Percentiles rank a stretch among this genome's conserved stretches.
These are phyloP conservation scores for Hygrophoropsis aurantiaca DNA, from an alignment of 768 basidiomycete species.

Conservation along the genomic window DNA sequence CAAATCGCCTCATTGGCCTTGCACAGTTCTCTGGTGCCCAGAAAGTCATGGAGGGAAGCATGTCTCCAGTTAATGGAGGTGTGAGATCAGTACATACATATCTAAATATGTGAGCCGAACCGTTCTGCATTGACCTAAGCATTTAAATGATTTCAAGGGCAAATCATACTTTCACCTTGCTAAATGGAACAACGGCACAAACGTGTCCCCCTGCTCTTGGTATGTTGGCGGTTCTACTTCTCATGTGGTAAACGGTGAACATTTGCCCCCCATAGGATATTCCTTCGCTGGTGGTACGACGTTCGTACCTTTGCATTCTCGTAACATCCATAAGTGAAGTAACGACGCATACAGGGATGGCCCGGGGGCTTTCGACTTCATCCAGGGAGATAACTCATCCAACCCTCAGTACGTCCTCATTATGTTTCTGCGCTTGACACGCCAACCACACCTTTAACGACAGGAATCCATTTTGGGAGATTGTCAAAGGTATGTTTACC, in stretches of 20 bases:
- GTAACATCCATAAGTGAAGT: not conserved
- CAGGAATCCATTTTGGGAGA: constrained; percentile 83
- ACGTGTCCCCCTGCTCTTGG: constrained; percentile 84
- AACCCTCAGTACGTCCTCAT: too few species aligned
- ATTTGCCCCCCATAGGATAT: constrained; percentile 49
- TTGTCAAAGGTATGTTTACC: too few species aligned
- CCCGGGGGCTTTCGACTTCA: constrained; percentile 76
- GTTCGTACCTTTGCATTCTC: constrained; percentile 42
- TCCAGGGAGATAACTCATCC: constrained; percentile 70
- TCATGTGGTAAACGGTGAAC: not conserved
- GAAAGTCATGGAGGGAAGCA: constrained; percentile 54
- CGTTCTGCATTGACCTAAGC: not conserved
- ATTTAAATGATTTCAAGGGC: constrained; percentile 41
- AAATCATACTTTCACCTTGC: constrained; percentile 59
- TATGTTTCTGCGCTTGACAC: constrained; percentile 31
- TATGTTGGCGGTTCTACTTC: constrained; percentile 30
- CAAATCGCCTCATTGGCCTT: constrained; percentile 70
- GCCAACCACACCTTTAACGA: constrained; percentile 37
- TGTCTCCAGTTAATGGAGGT: constrained; percentile 52
- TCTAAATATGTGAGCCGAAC: constrained; percentile 59
- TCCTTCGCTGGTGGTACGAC: constrained; percentile 81
- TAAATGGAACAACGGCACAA: constrained; percentile 63
- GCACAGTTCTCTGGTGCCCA: constrained; percentile 70
- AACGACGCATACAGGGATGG: constrained; percentile 55
- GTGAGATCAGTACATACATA: constrained; percentile 73